Evolutionary conservation across 371 early-diverging fungal species (phyloP).

Genomic region (Chytridium lagenaria): DNA sequence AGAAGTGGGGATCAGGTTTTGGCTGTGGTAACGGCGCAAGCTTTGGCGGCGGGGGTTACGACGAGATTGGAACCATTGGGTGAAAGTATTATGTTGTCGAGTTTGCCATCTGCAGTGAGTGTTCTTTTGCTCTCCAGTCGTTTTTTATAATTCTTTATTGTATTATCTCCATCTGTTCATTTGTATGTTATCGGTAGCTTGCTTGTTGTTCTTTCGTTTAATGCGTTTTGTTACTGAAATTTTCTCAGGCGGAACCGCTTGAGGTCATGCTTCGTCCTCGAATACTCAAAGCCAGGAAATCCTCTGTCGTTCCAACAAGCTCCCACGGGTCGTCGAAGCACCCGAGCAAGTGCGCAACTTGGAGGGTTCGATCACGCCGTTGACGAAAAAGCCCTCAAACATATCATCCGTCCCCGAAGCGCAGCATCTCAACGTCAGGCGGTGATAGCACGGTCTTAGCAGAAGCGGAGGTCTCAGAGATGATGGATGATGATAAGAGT

Average conservation of each 20-base stretch:
- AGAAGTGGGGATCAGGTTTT: constrained; percentile 12
- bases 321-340: constrained; percentile 12
- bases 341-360: neutral
- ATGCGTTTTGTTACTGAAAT: neutral
- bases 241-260: constrained; percentile 13
- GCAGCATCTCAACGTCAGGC: neutral
- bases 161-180: too few relatives aligned
- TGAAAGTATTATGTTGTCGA: constrained; percentile 7
- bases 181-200: neutral
- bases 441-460: neutral
- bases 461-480: too few relatives aligned
- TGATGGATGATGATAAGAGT: constrained; percentile 8
- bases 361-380: neutral
- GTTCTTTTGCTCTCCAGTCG: too few relatives aligned
- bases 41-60: neutral
- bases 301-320: constrained; percentile 36
- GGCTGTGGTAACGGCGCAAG: neutral
- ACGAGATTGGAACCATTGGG: constrained; percentile 3
- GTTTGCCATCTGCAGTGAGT: neutral
- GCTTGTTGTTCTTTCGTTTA: neutral
- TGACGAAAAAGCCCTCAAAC: constrained; percentile 6
- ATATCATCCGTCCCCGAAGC: constrained; percentile 26
- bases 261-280: neutral
- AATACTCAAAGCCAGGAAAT: constrained; percentile 36
- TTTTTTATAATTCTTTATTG: too few relatives aligned